Evolutionary conservation across 768 basidiomycete species (phyloP).

Genomic region (Termitomyces sp.): DNA sequence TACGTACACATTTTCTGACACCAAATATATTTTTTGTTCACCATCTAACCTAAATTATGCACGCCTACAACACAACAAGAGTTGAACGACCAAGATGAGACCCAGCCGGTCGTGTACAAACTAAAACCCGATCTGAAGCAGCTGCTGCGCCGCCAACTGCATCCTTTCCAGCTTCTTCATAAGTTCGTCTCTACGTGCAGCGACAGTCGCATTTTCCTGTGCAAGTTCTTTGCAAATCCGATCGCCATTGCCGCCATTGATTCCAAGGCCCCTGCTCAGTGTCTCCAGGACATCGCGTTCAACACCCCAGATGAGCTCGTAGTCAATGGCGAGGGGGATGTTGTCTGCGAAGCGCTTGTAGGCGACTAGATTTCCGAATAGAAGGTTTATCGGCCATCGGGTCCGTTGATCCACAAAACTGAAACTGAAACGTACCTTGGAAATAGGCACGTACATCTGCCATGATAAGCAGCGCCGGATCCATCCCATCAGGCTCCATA

Average conservation of each 20-base stretch:
- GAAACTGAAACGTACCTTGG: conserved; percentile 47
- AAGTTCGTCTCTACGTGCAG: conserved; percentile 13
- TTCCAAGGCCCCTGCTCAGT: conserved; percentile 47
- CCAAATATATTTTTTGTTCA: too few relatives aligned
- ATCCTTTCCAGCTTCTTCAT: conserved; percentile 16
- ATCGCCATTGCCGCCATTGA: conserved; percentile 47
- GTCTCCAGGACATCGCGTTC: conserved; percentile 43
- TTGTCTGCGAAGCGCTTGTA: conserved; percentile 61
- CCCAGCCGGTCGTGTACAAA: neutral
- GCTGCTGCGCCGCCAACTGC: conserved; percentile 22
- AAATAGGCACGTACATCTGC: conserved; percentile 73
- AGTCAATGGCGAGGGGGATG: conserved; percentile 55
- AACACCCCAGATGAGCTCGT: conserved; percentile 53
- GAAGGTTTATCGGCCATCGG: neutral
- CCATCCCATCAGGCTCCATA: conserved; percentile 49
- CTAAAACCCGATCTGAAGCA: conserved; percentile 13
- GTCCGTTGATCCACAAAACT: neutral
- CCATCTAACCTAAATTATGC: neutral
- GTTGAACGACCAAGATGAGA: neutral
- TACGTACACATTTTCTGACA: neutral
- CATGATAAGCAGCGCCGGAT: conserved; percentile 64
- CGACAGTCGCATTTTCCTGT: conserved; percentile 24
- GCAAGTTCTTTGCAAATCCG: conserved; percentile 51
- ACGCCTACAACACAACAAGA: neutral
- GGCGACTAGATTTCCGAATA: conserved; percentile 37